Evolutionary conservation across 1,284 basidiomycete genomes (phyloP).

Genomic region (Trametes polyzona): DNA sequence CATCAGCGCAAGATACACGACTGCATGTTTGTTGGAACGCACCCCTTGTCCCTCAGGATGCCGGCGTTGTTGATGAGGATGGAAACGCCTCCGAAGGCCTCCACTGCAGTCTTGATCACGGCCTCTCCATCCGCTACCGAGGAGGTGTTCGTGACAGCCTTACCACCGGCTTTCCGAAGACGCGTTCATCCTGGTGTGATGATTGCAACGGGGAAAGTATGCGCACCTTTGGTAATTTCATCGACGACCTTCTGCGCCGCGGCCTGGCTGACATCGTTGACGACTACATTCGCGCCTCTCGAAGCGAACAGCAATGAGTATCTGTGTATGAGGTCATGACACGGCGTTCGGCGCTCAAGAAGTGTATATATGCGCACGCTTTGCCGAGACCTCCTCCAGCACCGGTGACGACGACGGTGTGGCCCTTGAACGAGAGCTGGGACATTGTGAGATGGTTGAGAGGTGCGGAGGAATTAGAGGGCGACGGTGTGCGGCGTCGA

Average conservation of each 20-base stretch:
- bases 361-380: constrained; percentile 52
- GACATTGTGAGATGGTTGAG: constrained; percentile 43
- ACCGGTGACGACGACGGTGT: constrained; percentile 94
- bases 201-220: background rate
- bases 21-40: too few species aligned
- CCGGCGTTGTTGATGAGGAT: constrained; percentile 98
- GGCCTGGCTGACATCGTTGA: constrained; percentile 91
- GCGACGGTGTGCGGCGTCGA: background rate
- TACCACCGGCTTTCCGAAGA: constrained; percentile 73
- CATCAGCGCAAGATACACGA: constrained; percentile 13
- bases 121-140: constrained; percentile 90
- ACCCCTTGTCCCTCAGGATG: constrained; percentile 86
- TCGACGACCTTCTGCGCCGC: constrained; percentile 94
- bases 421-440: constrained; percentile 82
- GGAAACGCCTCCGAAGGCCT: constrained; percentile 83
- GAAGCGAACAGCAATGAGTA: constrained; percentile 92
- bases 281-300: constrained; percentile 91
- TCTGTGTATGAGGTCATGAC: constrained; percentile 45
- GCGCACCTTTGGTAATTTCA: constrained; percentile 82
- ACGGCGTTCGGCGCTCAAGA: background rate
- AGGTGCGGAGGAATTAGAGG: background rate
- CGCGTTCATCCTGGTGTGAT: background rate
- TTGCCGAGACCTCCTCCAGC: constrained; percentile 95
- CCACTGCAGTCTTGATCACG: constrained; percentile 86
- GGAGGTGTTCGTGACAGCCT: constrained; percentile 86